phyloP scores from a whole-genome alignment of 2,329 filamentous ascomycete genomes.

The Sporothrix euskadiensis region DNA sequence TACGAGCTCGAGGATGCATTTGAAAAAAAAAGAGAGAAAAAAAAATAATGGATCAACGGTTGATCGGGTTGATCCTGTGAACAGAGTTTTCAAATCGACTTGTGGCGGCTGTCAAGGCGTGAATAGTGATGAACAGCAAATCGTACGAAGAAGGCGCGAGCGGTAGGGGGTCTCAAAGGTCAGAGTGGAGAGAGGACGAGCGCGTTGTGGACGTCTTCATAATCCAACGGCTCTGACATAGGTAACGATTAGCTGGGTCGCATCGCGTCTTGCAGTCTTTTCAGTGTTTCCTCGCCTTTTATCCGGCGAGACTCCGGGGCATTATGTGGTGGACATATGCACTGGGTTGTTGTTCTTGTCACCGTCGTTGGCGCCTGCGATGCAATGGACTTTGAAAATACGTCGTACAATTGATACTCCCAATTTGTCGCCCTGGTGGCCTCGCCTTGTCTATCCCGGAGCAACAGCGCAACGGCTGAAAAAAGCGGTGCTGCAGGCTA shows the following conservation, averaged over 20 bases:
- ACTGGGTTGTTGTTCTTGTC: neutral
- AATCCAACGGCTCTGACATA: neutral
- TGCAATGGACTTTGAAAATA: constrained; percentile 1
- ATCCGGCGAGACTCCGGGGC: neutral
- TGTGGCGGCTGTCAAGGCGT: neutral
- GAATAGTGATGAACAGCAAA: constrained; percentile 3
- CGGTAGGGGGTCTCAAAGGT: neutral
- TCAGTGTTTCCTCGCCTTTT: neutral
- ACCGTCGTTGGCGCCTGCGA: neutral
- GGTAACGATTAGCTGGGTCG: constrained; percentile 1
- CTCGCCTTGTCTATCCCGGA: neutral
- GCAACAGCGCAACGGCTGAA: neutral
- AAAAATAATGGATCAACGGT: neutral
- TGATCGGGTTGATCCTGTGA: neutral
- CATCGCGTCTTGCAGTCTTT: neutral
- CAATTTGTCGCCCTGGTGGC: neutral
- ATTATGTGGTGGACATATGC: constrained; percentile 1
- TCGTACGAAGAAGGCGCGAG: neutral
- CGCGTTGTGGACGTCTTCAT: neutral
- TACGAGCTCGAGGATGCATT: neutral
- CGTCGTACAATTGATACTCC: neutral
- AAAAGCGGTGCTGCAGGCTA: neutral
- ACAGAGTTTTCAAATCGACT: neutral
- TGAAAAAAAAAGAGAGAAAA: neutral
- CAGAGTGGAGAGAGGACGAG: constrained; percentile 1